These are phyloP conservation scores for Wickerhamomyces sp. DNA, from an alignment of 1,139 yeast species.

Conservation along the genomic window DNA sequence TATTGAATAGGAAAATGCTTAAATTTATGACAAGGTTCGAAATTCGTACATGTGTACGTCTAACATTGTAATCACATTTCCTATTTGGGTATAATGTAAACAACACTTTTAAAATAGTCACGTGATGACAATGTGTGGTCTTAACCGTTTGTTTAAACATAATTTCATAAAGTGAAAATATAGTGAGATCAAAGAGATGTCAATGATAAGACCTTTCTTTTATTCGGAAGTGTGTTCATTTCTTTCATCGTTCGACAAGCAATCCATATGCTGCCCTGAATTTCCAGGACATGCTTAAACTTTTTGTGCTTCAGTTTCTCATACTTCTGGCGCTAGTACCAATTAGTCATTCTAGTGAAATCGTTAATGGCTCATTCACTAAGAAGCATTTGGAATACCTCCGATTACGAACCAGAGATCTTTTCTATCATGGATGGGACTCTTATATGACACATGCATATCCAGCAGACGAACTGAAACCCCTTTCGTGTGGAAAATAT, in stretches of 20 bases:
- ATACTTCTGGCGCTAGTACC: not conserved
- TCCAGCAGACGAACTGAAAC: constrained; percentile 81
- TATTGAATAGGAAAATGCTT: too few relatives aligned
- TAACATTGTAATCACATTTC: too few relatives aligned
- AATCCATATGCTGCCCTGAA: not conserved
- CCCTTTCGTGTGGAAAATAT: constrained; percentile 65
- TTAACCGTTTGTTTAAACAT: too few relatives aligned
- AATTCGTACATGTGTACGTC: too few relatives aligned
- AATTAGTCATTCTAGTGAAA: not conserved
- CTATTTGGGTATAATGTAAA: constrained; percentile 13
- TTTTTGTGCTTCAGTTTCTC: not conserved
- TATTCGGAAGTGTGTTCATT: not conserved
- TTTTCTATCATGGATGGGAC: constrained; percentile 75
- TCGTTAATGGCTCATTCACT: constrained; percentile 35
- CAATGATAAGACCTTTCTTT: too few relatives aligned
- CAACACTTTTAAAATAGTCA: too few relatives aligned
- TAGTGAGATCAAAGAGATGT: too few relatives aligned
- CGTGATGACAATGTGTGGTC: too few relatives aligned
- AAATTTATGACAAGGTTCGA: too few relatives aligned
- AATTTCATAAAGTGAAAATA: too few relatives aligned
- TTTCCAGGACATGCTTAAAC: not conserved
- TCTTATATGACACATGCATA: constrained; percentile 69
- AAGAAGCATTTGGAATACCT: constrained; percentile 43
- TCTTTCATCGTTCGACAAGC: too few relatives aligned
- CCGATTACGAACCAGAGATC: constrained; percentile 44